phyloP scores from a whole-genome alignment of 148 eudicot genomes.

The Camellia sinensis region DNA sequence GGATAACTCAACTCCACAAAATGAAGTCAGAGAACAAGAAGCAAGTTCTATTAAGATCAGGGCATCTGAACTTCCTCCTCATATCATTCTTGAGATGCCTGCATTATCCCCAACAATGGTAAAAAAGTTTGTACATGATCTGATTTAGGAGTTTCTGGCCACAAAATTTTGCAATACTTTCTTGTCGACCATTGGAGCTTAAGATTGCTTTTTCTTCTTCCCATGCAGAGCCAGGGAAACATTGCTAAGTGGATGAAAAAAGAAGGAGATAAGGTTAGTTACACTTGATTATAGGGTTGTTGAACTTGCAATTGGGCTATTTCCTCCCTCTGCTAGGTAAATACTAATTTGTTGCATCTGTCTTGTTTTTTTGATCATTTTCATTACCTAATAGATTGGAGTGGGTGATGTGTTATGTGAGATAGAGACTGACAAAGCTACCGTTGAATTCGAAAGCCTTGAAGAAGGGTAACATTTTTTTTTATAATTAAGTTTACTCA shows the following conservation, averaged over 20 bases:
- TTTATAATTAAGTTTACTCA: conserved; percentile 5
- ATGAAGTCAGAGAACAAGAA: conserved; percentile 33
- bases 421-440: conserved; percentile 97
- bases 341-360: conserved; percentile 13
- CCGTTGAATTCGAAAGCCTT: conserved; percentile 88
- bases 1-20: conserved; percentile 33
- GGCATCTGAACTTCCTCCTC: conserved; percentile 72
- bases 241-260: conserved; percentile 80
- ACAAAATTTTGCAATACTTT: neutral
- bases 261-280: conserved; percentile 90
- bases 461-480: conserved; percentile 81
- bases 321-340: neutral
- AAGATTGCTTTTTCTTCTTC: conserved; percentile 1
- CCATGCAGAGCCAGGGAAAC: conserved; percentile 72
- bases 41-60: conserved; percentile 44
- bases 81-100: conserved; percentile 83
- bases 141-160: neutral
- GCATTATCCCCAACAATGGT: conserved; percentile 98
- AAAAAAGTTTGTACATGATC: conserved; percentile 17
- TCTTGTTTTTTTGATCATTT: conserved; percentile 16
- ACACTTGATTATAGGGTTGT: conserved; percentile 5
- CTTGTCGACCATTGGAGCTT: conserved; percentile 10
- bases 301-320: neutral
- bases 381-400: conserved; percentile 57
- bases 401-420: conserved; percentile 92